Percentiles rank a stretch among this genome's conserved stretches.
These are phyloP conservation scores for Claviceps quebecensis DNA, from an alignment of 2,329 filamentous ascomycete genomes.

Conservation along the genomic window DNA sequence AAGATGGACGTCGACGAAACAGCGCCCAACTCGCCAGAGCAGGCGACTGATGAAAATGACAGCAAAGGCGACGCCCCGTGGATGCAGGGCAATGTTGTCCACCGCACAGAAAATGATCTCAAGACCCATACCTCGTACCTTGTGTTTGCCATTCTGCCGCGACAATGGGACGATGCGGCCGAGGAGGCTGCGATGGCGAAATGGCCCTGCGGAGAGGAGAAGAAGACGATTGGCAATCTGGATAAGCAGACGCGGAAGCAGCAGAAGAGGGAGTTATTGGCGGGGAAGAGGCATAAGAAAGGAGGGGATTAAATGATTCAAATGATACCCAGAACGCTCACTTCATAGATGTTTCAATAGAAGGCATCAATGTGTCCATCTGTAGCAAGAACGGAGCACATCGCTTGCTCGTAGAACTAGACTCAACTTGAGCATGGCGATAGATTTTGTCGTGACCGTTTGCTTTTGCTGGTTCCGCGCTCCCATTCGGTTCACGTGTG, in stretches of 20 bases:
- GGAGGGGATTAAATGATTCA: conserved; percentile 3
- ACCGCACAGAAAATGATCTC: conserved; percentile 72
- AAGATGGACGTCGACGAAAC: conserved; percentile 27
- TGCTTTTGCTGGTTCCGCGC: background rate
- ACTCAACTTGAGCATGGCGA: background rate
- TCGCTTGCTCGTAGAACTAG: background rate
- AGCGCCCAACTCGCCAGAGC: conserved; percentile 6
- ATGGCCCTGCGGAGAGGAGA: conserved; percentile 47
- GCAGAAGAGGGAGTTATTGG: conserved; percentile 39
- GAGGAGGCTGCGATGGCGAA: conserved; percentile 53
- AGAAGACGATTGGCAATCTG: conserved; percentile 36
- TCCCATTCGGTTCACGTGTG: background rate
- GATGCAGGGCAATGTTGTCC: conserved; percentile 63
- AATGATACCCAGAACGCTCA: conserved; percentile 8
- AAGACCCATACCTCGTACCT: conserved; percentile 98
- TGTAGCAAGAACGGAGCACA: background rate
- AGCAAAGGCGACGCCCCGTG: conserved; percentile 39
- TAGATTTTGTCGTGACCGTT: background rate
- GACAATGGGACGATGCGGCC: conserved; percentile 71
- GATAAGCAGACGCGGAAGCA: conserved; percentile 41
- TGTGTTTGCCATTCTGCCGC: conserved; percentile 80
- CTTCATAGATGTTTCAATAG: background rate
- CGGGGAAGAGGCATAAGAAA: conserved; percentile 32
- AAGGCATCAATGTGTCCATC: background rate
- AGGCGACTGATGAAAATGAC: conserved; percentile 6